Conservation (phyloP, 192 early-diverging fungal genomes). For the Radiomyces spectabilis region DNA sequence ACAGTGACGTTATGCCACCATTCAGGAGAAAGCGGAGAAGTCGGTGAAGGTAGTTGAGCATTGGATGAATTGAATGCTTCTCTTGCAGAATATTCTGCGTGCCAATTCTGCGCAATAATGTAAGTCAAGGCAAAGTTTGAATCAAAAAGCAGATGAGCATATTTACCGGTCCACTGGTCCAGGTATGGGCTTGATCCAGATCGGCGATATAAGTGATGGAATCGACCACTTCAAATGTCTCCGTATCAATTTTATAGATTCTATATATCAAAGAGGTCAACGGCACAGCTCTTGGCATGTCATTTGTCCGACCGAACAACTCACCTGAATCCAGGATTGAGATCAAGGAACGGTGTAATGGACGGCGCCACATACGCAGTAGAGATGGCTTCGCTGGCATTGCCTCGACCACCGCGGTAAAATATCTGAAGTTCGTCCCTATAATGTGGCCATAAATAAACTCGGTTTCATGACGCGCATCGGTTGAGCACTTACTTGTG, state of each 20-base stretch:
- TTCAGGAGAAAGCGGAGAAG: constrained; percentile 24
- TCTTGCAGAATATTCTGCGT: constrained; percentile 44
- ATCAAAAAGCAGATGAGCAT: not conserved
- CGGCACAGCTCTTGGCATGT: no score
- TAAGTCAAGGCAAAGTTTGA: not conserved
- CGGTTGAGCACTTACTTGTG: constrained; percentile 37
- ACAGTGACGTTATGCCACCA: constrained; percentile 50
- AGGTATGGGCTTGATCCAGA: constrained; percentile 30
- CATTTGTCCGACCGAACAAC: no score
- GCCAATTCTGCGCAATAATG: constrained; percentile 33
- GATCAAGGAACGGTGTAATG: constrained; percentile 38
- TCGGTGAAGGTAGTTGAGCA: constrained; percentile 11
- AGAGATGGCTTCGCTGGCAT: constrained; percentile 32
- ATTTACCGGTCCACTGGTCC: constrained; percentile 28
- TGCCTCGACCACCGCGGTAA: constrained; percentile 27
- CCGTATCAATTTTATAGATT: constrained; percentile 46
- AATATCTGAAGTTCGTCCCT: constrained; percentile 47
- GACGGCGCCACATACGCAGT: constrained; percentile 44
- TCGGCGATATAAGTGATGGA: constrained; percentile 46
- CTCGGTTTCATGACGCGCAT: no score
- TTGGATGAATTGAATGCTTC: constrained; percentile 23
- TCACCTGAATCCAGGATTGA: constrained; percentile 49
- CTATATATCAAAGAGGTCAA: no score
- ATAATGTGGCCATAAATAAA: no score
- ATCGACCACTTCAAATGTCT: constrained; percentile 47